Evolutionary conservation across 345 rosid species (phyloP).

Genomic region (Trapa bicornis): DNA sequence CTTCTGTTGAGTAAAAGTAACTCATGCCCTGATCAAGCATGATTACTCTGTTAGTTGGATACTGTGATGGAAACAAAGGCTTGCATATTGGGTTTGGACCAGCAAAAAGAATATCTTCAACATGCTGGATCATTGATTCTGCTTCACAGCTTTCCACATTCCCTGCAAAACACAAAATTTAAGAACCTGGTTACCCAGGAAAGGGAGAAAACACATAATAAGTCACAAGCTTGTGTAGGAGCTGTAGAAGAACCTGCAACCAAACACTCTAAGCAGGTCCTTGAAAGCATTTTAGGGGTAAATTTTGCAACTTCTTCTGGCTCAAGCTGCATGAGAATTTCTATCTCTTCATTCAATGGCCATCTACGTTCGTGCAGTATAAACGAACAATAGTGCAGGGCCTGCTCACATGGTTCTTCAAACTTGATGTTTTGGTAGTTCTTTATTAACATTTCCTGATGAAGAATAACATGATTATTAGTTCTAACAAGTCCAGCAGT

Average conservation of each 20-base stretch:
- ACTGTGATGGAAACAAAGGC: slow-evolving; percentile 59
- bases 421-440: slow-evolving; percentile 61
- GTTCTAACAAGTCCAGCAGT: background rate
- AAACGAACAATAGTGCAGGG: slow-evolving; percentile 51
- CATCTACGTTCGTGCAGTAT: slow-evolving; percentile 48
- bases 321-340: slow-evolving; percentile 41
- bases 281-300: slow-evolving; percentile 56
- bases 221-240: background rate
- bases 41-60: slow-evolving; percentile 54
- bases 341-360: slow-evolving; percentile 64
- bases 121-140: slow-evolving; percentile 40
- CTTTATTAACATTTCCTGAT: slow-evolving; percentile 60
- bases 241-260: slow-evolving; percentile 44
- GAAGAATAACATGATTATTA: background rate
- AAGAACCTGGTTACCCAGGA: background rate
- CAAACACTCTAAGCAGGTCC: slow-evolving; percentile 65
- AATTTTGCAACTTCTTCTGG: slow-evolving; percentile 54
- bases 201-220: background rate
- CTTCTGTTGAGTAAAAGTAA: slow-evolving; percentile 42
- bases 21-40: slow-evolving; percentile 47
- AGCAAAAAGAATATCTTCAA: slow-evolving; percentile 49
- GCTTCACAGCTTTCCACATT: slow-evolving; percentile 58
- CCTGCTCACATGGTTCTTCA: slow-evolving; percentile 64
- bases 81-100: slow-evolving; percentile 52
- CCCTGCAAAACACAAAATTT: slow-evolving; percentile 26